These are phyloP conservation scores for Lojkania enalia DNA, from an alignment of 2,329 filamentous ascomycete genomes.

Conservation along the genomic window DNA sequence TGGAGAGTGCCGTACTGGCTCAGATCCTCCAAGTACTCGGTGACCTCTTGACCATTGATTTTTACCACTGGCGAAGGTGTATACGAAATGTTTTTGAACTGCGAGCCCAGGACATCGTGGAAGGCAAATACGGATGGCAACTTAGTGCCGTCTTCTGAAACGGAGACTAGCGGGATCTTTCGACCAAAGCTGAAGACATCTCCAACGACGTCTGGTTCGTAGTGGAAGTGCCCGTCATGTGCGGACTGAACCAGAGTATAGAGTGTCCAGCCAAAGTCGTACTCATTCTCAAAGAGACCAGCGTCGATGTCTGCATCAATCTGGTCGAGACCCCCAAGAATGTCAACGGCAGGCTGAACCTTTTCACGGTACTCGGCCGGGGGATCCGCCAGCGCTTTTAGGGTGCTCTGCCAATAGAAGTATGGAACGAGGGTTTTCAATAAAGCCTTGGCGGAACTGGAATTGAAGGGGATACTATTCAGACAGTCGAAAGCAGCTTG, in stretches of 20 bases:
- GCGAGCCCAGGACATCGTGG: constrained; percentile 50
- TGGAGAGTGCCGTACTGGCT: constrained; percentile 55
- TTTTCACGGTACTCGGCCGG: constrained; percentile 52
- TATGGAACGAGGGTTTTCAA: constrained; percentile 48
- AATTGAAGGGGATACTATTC: constrained; percentile 50
- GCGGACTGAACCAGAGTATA: constrained; percentile 57
- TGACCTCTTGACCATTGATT: constrained; percentile 60
- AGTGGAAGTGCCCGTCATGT: constrained; percentile 68
- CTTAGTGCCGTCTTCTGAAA: constrained; percentile 62
- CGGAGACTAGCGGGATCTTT: constrained; percentile 58
- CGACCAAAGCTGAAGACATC: constrained; percentile 55
- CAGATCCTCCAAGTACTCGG: constrained; percentile 52
- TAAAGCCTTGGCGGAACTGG: constrained; percentile 43
- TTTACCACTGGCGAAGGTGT: constrained; percentile 55
- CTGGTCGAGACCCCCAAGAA: constrained; percentile 45
- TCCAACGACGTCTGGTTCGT: constrained; percentile 57
- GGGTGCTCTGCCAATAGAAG: constrained; percentile 52
- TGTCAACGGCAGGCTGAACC: constrained; percentile 50
- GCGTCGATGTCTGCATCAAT: constrained; percentile 44
- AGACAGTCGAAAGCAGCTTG: constrained; percentile 51
- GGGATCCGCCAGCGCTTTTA: constrained; percentile 49
- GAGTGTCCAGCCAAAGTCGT: constrained; percentile 55
- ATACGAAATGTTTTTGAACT: constrained; percentile 49
- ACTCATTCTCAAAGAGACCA: constrained; percentile 46
- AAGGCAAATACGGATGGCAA: constrained; percentile 62